A percentile compares a stretch with the other conserved stretches of the same genome.
phyloP scores from a whole-genome alignment of 169 alveolate genomes.

The Plasmodium yoelii region DNA sequence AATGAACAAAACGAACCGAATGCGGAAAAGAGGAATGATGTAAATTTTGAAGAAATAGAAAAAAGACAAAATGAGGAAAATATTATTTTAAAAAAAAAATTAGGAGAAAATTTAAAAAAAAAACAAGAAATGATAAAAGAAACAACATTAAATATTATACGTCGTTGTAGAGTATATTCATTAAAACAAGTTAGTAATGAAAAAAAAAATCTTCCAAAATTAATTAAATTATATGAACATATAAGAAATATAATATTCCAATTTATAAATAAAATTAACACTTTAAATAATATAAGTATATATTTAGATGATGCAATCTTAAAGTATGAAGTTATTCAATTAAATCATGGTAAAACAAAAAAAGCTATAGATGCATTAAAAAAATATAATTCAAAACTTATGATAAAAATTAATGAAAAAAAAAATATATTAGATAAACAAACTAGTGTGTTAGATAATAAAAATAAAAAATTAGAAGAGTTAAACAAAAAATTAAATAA shows the following conservation, averaged over 20 bases:
- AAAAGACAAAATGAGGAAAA: constrained; percentile 14
- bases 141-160: constrained; percentile 23
- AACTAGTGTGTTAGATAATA: constrained; percentile 10
- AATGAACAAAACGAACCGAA: not conserved
- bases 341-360: constrained; percentile 52
- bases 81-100: constrained; percentile 2
- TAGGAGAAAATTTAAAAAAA: constrained; percentile 37
- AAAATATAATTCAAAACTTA: constrained; percentile 39
- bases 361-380: constrained; percentile 55
- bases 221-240: constrained; percentile 34
- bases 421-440: constrained; percentile 37
- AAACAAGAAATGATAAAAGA: constrained; percentile 52
- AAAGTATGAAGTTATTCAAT: constrained; percentile 36
- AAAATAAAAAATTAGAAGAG: constrained; percentile 6
- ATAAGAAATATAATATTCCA: constrained; percentile 40
- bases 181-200: constrained; percentile 35
- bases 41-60: not conserved
- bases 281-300: constrained; percentile 34
- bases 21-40: not conserved
- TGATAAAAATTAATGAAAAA: constrained; percentile 29
- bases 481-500: constrained; percentile 11
- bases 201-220: constrained; percentile 7
- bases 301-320: constrained; percentile 52
- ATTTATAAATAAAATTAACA: constrained; percentile 39
- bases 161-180: constrained; percentile 45